These are phyloP conservation scores for Rhizopus arrhizus DNA, from an alignment of 371 early-diverging fungal genomes.

Conservation along the genomic window DNA sequence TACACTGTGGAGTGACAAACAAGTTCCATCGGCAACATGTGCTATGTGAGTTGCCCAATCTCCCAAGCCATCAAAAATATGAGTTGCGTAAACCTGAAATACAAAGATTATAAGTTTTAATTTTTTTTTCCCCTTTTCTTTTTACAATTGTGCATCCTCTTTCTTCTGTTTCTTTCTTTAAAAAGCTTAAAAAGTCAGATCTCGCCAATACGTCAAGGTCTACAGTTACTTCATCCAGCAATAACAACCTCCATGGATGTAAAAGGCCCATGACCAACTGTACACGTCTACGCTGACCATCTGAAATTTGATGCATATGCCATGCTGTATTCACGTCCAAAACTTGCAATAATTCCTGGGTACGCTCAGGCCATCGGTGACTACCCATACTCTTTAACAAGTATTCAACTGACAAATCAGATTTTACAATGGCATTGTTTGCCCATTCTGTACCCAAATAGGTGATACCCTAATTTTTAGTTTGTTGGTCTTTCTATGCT, in stretches of 20 bases:
- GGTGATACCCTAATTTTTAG: conserved; percentile 57
- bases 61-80: conserved; percentile 68
- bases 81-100: conserved; percentile 65
- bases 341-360: conserved; percentile 61
- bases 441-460: conserved; percentile 88
- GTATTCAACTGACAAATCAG: conserved; percentile 70
- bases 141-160: conserved; percentile 68
- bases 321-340: conserved; percentile 74
- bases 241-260: conserved; percentile 70
- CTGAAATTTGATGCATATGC: conserved; percentile 76
- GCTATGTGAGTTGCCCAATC: conserved; percentile 77
- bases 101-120: neutral
- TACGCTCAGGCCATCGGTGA: conserved; percentile 64
- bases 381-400: conserved; percentile 74
- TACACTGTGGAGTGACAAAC: conserved; percentile 35
- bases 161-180: conserved; percentile 64
- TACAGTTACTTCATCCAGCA: conserved; percentile 84
- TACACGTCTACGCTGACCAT: conserved; percentile 72
- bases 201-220: conserved; percentile 83
- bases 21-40: conserved; percentile 67
- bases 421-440: conserved; percentile 52
- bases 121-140: neutral
- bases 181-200: conserved; percentile 64
- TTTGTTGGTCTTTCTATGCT: neutral
- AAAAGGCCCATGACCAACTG: conserved; percentile 79